phyloP scores from a whole-genome alignment of 129 eudicot genomes.

The Apium graveolens region DNA sequence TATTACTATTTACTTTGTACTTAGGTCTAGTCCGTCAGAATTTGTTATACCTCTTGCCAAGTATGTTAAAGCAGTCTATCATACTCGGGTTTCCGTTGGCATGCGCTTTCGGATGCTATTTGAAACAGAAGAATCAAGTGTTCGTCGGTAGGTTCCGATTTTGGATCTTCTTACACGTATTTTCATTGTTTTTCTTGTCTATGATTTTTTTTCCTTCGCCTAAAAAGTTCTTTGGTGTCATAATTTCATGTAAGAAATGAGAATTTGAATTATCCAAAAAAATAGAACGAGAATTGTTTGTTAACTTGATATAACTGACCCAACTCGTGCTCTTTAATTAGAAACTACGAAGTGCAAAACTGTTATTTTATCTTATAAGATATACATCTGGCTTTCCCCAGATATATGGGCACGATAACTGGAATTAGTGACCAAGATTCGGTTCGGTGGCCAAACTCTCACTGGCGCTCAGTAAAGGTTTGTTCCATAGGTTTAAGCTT shows the following conservation, averaged over 20 bases:
- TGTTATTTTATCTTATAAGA: neutral
- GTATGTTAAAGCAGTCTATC: conserved; percentile 77
- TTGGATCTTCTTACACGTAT: neutral
- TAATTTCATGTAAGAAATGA: neutral
- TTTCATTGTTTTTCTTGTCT: neutral
- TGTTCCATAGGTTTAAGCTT: neutral
- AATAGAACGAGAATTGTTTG: neutral
- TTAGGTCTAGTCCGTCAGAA: conserved; percentile 85
- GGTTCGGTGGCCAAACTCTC: conserved; percentile 81
- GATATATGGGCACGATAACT: conserved; percentile 95
- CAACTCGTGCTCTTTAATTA: neutral
- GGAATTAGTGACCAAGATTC: conserved; percentile 79
- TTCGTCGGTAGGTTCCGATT: conserved; percentile 60
- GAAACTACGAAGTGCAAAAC: neutral
- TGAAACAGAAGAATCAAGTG: conserved; percentile 95
- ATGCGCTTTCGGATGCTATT: conserved; percentile 92
- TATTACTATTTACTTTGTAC: neutral
- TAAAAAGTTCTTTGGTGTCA: neutral
- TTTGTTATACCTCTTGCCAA: conserved; percentile 79
- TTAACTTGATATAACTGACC: neutral
- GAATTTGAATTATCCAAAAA: neutral
- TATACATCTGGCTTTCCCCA: conserved; percentile 16
- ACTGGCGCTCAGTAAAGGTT: conserved; percentile 94
- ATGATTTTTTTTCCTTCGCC: neutral
- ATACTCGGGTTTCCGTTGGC: conserved; percentile 88